Conservation (phyloP, 257 asterid genomes). For the Jaltomata sinuosa region DNA sequence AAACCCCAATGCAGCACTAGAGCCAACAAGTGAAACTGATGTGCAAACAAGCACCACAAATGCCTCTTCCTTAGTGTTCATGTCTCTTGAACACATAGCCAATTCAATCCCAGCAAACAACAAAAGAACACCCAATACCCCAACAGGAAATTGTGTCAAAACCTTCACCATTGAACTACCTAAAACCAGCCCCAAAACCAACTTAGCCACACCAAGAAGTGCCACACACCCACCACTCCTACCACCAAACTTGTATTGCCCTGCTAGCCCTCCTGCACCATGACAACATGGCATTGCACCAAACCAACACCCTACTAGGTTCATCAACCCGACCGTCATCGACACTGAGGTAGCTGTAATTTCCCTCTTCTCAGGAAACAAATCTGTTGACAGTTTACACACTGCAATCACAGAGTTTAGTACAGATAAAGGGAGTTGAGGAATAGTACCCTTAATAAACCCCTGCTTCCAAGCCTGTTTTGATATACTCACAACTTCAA, state of each 20-base stretch:
- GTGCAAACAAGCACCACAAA: slow-evolving; percentile 67
- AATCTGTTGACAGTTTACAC: slow-evolving; percentile 61
- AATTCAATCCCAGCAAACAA: slow-evolving; percentile 72
- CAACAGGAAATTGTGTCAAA: slow-evolving; percentile 53
- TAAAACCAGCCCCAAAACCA: slow-evolving; percentile 43
- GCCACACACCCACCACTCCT: slow-evolving; percentile 78
- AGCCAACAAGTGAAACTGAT: slow-evolving; percentile 58
- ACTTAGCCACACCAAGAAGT: slow-evolving; percentile 56
- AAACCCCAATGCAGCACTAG: slow-evolving; percentile 74
- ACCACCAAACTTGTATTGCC: slow-evolving; percentile 83
- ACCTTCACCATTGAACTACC: slow-evolving; percentile 61
- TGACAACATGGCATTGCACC: slow-evolving; percentile 86
- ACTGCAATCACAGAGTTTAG: slow-evolving; percentile 77
- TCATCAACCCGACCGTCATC: slow-evolving; percentile 66
- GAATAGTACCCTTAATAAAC: slow-evolving; percentile 63
- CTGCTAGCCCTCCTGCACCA: slow-evolving; percentile 84
- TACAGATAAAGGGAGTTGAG: slow-evolving; percentile 65
- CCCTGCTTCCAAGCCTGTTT: slow-evolving; percentile 71
- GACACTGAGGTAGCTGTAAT: slow-evolving; percentile 65
- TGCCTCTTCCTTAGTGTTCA: slow-evolving; percentile 63
- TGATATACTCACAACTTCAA: slow-evolving; percentile 34
- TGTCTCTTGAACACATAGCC: slow-evolving; percentile 55
- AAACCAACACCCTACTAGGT: slow-evolving; percentile 69
- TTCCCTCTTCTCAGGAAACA: slow-evolving; percentile 53
- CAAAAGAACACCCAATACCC: slow-evolving; percentile 54